These are phyloP conservation scores for Rubroboletus pulcherrimus DNA, from an alignment of 768 basidiomycete genomes.

Conservation along the genomic window DNA sequence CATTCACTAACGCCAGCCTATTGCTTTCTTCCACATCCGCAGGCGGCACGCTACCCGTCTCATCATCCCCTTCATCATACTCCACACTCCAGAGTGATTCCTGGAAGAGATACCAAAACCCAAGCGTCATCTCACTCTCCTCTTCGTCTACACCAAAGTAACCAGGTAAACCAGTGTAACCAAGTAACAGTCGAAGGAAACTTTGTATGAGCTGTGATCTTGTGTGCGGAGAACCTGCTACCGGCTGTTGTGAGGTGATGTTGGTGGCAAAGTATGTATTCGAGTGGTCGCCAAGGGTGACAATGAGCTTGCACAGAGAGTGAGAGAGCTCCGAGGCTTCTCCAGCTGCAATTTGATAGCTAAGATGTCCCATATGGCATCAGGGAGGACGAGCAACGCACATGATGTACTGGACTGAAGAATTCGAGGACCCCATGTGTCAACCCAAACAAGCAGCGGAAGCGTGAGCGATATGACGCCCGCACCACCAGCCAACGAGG, in stretches of 20 bases:
- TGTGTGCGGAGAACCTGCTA: slow-evolving; percentile 35
- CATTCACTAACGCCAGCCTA: slow-evolving; percentile 58
- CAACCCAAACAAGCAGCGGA: slow-evolving; percentile 80
- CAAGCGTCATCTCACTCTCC: slow-evolving; percentile 81
- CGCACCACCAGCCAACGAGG: slow-evolving; percentile 65
- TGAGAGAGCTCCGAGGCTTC: slow-evolving; percentile 54
- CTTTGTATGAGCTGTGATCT: slow-evolving; percentile 58
- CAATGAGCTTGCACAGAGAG: slow-evolving; percentile 76
- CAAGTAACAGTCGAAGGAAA: slow-evolving; percentile 66
- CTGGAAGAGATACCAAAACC: slow-evolving; percentile 89
- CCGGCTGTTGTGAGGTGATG: slow-evolving; percentile 47
- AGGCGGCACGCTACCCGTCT: slow-evolving; percentile 17
- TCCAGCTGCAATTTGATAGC: slow-evolving; percentile 10
- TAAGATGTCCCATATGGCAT: neutral
- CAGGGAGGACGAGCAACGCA: slow-evolving; percentile 21
- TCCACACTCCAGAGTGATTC: slow-evolving; percentile 78
- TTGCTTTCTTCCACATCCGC: slow-evolving; percentile 30
- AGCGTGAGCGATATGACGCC: slow-evolving; percentile 75
- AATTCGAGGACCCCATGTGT: slow-evolving; percentile 49
- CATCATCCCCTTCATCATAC: slow-evolving; percentile 40
- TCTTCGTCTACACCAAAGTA: slow-evolving; percentile 82
- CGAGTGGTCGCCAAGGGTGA: slow-evolving; percentile 84
- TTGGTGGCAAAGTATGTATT: slow-evolving; percentile 69
- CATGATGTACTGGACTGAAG: slow-evolving; percentile 35
- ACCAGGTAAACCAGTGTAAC: slow-evolving; percentile 72